These are phyloP conservation scores for Hanseniaspora valbyensis DNA, from an alignment of 805 yeast species.

Conservation along the genomic window DNA sequence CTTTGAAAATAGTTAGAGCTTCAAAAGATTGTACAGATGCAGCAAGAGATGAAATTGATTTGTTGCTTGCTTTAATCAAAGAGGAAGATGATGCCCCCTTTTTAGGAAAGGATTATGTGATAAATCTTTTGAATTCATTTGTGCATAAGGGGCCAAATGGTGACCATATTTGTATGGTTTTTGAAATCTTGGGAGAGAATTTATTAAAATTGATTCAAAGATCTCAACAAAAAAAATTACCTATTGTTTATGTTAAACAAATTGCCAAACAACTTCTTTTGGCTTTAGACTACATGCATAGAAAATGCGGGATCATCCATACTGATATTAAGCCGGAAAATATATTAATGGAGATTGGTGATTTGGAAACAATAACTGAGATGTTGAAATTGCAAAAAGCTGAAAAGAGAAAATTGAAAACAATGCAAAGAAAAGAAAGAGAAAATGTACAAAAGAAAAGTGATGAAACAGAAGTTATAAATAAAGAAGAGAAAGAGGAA, in stretches of 20 bases:
- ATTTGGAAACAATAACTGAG: constrained; percentile 64
- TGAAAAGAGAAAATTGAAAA: constrained; percentile 37
- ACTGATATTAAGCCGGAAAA: constrained; percentile 72
- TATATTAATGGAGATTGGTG: constrained; percentile 69
- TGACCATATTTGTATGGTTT: constrained; percentile 88
- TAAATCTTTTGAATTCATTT: constrained; percentile 72
- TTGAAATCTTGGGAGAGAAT: constrained; percentile 93
- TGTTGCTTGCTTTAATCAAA: constrained; percentile 56
- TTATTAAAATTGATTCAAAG: constrained; percentile 71
- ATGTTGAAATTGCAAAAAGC: constrained; percentile 53
- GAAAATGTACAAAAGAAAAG: constrained; percentile 20
- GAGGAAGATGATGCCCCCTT: constrained; percentile 22
- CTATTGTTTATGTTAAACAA: constrained; percentile 63
- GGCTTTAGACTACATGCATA: constrained; percentile 53
- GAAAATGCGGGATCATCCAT: constrained; percentile 55
- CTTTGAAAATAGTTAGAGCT: constrained; percentile 85
- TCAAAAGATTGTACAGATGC: constrained; percentile 88
- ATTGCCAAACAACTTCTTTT: constrained; percentile 66
- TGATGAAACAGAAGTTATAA: not conserved
- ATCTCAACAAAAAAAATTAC: constrained; percentile 69
- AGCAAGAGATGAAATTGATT: constrained; percentile 82
- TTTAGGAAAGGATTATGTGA: constrained; percentile 46
- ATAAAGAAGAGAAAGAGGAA: not conserved
- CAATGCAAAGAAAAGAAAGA: constrained; percentile 24
- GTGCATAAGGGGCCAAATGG: constrained; percentile 87